These are phyloP conservation scores for Brettanomyces anomalus DNA, from an alignment of 805 yeast genomes.

Conservation along the genomic window DNA sequence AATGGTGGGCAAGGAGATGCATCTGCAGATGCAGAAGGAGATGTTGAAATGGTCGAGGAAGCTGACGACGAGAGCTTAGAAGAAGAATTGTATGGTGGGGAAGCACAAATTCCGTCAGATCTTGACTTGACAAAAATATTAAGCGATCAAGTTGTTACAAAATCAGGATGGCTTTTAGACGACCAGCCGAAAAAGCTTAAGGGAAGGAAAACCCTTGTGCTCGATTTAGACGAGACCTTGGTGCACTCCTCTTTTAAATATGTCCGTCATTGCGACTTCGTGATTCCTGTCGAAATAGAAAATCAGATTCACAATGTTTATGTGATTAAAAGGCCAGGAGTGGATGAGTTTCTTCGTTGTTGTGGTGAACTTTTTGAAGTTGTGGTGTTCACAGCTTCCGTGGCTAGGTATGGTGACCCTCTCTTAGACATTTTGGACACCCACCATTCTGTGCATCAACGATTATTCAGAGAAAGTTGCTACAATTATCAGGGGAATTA, in stretches of 20 bases:
- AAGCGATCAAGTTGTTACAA: constrained; percentile 61
- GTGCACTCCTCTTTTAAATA: constrained; percentile 94
- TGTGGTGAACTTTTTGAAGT: constrained; percentile 89
- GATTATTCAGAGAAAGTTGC: constrained; percentile 91
- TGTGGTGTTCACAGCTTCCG: constrained; percentile 95
- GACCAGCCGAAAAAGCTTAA: constrained; percentile 40
- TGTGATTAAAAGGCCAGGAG: constrained; percentile 96
- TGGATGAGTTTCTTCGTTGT: constrained; percentile 77
- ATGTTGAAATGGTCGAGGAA: neutral
- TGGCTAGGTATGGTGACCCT: constrained; percentile 93
- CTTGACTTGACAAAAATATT: constrained; percentile 58
- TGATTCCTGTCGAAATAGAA: constrained; percentile 95
- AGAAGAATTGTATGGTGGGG: neutral
- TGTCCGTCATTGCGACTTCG: constrained; percentile 88
- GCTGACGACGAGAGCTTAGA: constrained; percentile 5
- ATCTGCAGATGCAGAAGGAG: constrained; percentile 2
- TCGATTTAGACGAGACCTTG: constrained; percentile 92
- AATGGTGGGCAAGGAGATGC: constrained; percentile 6
- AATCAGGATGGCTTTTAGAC: constrained; percentile 59
- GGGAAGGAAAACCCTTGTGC: constrained; percentile 74
- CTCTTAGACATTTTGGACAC: constrained; percentile 79
- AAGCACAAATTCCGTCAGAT: constrained; percentile 8
- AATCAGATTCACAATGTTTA: constrained; percentile 88
- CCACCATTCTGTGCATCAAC: constrained; percentile 71
- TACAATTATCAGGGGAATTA: constrained; percentile 90